A percentile compares a stretch with the other conserved stretches of the same genome.
phyloP scores from a whole-genome alignment of 176 grass and related monocot species.

The Avena sativa region DNA sequence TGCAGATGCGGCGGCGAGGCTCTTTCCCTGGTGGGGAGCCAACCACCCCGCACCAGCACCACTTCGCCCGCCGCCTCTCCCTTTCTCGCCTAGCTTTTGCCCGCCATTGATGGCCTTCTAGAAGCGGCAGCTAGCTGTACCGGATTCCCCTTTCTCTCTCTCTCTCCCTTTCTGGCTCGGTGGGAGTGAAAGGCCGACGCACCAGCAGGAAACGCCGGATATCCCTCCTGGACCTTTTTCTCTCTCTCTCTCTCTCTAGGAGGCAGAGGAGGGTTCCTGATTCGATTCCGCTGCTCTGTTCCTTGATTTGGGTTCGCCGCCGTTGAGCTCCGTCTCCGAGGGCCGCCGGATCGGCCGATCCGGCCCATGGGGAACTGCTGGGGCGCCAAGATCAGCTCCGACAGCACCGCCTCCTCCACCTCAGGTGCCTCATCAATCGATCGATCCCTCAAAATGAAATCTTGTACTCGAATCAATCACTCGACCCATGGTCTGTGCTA shows the following conservation, averaged over 20 bases:
- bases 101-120: slow-evolving; percentile 52
- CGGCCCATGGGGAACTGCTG: slow-evolving; percentile 73
- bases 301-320: neutral
- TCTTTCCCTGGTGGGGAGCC: neutral
- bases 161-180: neutral
- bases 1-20: neutral
- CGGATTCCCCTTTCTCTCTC: neutral
- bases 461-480: no score
- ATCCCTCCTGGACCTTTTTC: no score
- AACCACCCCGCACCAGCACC: slow-evolving; percentile 4
- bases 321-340: neutral
- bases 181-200: slow-evolving; percentile 23
- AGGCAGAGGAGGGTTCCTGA: neutral
- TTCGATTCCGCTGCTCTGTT: neutral
- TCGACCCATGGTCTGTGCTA: no score
- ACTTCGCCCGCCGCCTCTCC: neutral
- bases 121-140: neutral
- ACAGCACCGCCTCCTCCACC: slow-evolving; percentile 48
- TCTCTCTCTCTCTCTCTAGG: no score
- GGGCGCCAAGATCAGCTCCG: slow-evolving; percentile 75
- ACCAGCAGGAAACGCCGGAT: no score
- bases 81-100: neutral
- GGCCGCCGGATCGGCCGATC: neutral
- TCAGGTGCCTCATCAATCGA: slow-evolving; percentile 40
- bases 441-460: no score